phyloP scores from a whole-genome alignment of 768 basidiomycete genomes.

The Leccinum rimulosum region DNA sequence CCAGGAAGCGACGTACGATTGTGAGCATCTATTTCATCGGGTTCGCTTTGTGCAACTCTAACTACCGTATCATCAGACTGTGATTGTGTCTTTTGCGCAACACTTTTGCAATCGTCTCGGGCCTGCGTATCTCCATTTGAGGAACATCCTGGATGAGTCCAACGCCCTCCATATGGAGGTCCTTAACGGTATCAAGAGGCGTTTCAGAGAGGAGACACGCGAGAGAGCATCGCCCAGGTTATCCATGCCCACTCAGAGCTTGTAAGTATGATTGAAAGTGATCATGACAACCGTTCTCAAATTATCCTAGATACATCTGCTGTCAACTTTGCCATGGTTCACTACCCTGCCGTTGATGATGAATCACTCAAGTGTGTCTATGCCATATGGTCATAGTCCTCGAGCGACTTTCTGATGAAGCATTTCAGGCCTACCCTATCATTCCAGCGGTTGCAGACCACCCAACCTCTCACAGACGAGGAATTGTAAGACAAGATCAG shows the following conservation, averaged over 20 bases:
- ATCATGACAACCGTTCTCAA: background rate
- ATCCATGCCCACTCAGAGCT: constrained; percentile 87
- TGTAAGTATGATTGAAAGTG: constrained; percentile 40
- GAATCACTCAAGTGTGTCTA: constrained; percentile 58
- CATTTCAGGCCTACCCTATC: constrained; percentile 82
- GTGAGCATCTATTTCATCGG: constrained; percentile 39
- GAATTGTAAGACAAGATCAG: constrained; percentile 88
- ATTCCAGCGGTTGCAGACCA: constrained; percentile 89
- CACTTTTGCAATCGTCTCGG: constrained; percentile 98
- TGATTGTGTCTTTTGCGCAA: constrained; percentile 95
- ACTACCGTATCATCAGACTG: constrained; percentile 53
- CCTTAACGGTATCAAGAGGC: constrained; percentile 89
- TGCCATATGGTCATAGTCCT: background rate
- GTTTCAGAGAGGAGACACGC: constrained; percentile 98
- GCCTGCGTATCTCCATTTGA: constrained; percentile 84
- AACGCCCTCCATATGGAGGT: constrained; percentile 92
- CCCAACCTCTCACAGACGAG: constrained; percentile 77
- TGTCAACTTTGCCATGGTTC: constrained; percentile 96
- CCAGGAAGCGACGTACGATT: constrained; percentile 95
- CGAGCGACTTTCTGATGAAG: constrained; percentile 6
- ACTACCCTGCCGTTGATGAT: constrained; percentile 75
- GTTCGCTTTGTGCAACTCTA: background rate
- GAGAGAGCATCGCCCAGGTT: constrained; percentile 88
- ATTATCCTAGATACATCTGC: constrained; percentile 66
- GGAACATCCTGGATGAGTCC: constrained; percentile 83